Base-by-base conservation (phyloP, 1,139 yeast species). In the Scheffersomyces lignicola region DNA sequence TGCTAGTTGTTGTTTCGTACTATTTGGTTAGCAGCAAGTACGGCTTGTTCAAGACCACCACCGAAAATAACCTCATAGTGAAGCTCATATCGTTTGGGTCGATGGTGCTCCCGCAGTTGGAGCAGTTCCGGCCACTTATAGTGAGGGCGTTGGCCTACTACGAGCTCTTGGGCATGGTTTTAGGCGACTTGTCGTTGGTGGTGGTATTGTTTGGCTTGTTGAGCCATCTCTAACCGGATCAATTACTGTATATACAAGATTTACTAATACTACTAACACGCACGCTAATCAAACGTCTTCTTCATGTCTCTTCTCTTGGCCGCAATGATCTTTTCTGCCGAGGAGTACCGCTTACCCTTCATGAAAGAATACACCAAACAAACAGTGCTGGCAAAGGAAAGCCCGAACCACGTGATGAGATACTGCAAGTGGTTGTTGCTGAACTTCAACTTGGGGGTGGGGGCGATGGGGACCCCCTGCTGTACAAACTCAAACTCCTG, bases 341-440 rank as follows among this genome's bases (percentile, higher is more conserved):
- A 53, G 40, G 52, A 51, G 38, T 51, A 56, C 34, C 56, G 58
- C 37, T 54, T 54, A 28, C 48, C 52, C 48, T 65, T 69, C 48
- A 53, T 49, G 39, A 65, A 49, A 23, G 55, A 51, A 45, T 64
- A 70, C 9, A 53, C 30, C 40, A 90, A 68, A 55, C 86, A 72
- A 22, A 81, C 77, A 0, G 89, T 53, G 31, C 95, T 83, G 24
- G 85, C 75, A 26, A 83, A 50, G 1, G 89, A 80, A 28, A 89
- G 74, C 0, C 95, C 96, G 56, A 87, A 92, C 99, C 99, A 92
- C 0, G 99, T 92, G 15, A 88, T 77, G 51, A 92, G 66, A 57
- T 92, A 92, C 59, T 92, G 96, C 59, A 90, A 65, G 56, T 92
- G 99, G 53, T 90, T 89, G 58, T 92, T 94, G 45, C 84, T 78